Percentiles rank a stretch among this genome's conserved stretches.
phyloP scores from a whole-genome alignment of 2,329 filamentous ascomycete genomes.

The Colletotrichum gloeosporioides region DNA sequence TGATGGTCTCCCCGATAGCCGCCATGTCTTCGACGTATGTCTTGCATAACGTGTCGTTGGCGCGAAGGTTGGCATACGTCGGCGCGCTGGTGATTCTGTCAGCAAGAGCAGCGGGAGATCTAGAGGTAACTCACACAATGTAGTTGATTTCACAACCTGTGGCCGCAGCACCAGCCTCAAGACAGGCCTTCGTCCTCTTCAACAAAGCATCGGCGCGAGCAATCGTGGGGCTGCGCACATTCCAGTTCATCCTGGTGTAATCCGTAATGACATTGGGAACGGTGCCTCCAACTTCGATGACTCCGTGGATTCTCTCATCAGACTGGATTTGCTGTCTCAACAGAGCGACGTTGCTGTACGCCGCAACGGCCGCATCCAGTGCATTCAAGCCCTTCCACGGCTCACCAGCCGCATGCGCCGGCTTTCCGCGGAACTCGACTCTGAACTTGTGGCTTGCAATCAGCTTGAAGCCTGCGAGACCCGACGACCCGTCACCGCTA shows the following conservation, averaged over 20 bases:
- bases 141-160: slow-evolving; percentile 40
- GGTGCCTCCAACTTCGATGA: slow-evolving; percentile 40
- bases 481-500: slow-evolving; percentile 4
- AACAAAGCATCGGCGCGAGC: slow-evolving; percentile 30
- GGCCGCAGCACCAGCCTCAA: slow-evolving; percentile 38
- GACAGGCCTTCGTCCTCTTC: slow-evolving; percentile 38
- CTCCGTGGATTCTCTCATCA: slow-evolving; percentile 39
- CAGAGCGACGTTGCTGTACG: slow-evolving; percentile 40
- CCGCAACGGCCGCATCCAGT: slow-evolving; percentile 39
- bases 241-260: slow-evolving; percentile 43
- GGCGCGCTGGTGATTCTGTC: slow-evolving; percentile 27
- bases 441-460: slow-evolving; percentile 36
- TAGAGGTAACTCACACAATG: slow-evolving; percentile 31
- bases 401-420: slow-evolving; percentile 39
- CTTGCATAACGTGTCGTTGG: slow-evolving; percentile 49
- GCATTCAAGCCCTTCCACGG: slow-evolving; percentile 44
- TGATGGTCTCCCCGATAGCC: slow-evolving; percentile 38
- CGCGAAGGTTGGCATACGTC: slow-evolving; percentile 49
- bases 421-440: slow-evolving; percentile 36
- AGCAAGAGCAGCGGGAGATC: not conserved
- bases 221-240: slow-evolving; percentile 40
- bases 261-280: slow-evolving; percentile 45
- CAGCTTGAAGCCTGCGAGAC: slow-evolving; percentile 32
- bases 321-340: slow-evolving; percentile 43
- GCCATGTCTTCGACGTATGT: slow-evolving; percentile 50